Evolutionary conservation across 2,329 filamentous ascomycete genomes (phyloP), one percentile per base, ranked within the genome.

Genomic region (Colletotrichum cereale): DNA sequence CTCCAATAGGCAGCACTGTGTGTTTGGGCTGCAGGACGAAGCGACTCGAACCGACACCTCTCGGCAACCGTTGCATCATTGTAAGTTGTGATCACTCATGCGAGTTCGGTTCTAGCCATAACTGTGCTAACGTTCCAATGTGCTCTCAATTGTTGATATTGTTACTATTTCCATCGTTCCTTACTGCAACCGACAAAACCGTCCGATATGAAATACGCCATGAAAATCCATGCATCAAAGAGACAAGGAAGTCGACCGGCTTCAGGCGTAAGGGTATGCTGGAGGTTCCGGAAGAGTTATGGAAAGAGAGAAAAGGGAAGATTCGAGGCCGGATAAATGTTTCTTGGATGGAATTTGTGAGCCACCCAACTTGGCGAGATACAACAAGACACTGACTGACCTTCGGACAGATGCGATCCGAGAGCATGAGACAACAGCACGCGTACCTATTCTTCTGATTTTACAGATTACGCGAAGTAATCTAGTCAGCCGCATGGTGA

Each of bases 331-430:
- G 69, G 74, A 66, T 42, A 1, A 76, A 79, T 8, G 53, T 79
- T 14, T 75, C 75, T 0, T 77, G 76, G 77, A 79, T 77, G 76
- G 77, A 77, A 60, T 79, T 78, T n/a, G 77, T 78, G 44, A 62
- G 76, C 71, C 21, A 58, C 16, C 24, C 7, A 4, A 14, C 5
- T 34, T 14, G 12, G 31, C 40, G 6, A 31, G 8, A 8, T 11
- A 26, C 16, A 36, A 14, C 7, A 26, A 26, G 40, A 40, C 31
- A 53, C 67, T 70, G 12, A 72, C 38, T n/a, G n/a, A n/a, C n/a
- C n/a, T 10, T 6, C 3, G 24, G 3, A 31, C 29, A 73, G 68
- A 72, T 65, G n/a, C 72, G 72, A 42, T 65, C 64, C 5, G 61
- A 62, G 10, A 58, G 61, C n/a, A 50, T 68, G 1, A 38, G 56